Evolutionary conservation across 1,284 basidiomycete genomes (phyloP), one percentile per base, ranked within the genome.

Genomic region (Tilletia caries): DNA sequence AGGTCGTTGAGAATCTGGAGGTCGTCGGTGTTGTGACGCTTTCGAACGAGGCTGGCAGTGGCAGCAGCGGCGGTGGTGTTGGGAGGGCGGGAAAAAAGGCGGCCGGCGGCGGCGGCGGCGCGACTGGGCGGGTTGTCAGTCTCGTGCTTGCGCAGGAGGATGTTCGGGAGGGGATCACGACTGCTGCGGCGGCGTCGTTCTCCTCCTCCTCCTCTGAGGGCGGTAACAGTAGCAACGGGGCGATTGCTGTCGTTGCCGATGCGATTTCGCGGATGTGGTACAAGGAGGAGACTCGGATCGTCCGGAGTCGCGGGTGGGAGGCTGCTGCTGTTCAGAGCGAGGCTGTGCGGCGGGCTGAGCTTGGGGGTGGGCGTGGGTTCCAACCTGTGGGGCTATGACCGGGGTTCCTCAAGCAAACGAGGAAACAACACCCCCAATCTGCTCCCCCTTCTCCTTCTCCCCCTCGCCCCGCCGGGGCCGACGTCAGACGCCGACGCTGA

Each of bases 1-100:
- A 79, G 32, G 79, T 83, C 8, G 73, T 82, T 29, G 79, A 82
- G 50, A 71, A 74, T 65, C 73, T 83, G 43, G 80, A 82, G 64
- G 79, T 79, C 23, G 78, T 82, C 62, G 79, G 78, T 20, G 70
- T 82, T 27, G 62, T 81, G 1, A 71, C 71, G 6, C 71, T 81
- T 58, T 70, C 71, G 18, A 64, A 70, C 23, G 76, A 76, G 27
- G 69, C 69, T 25, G 77, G 71, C 1, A 60, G 65, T 2, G 68
- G 67, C 33, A 69, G 67, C 3, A 41, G 46, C 46, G 41, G 46
- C 29, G 52, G 48, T 34, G 23, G 67, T 23, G 23, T 33, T 5
- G 23, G n/a, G 12, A 29, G 23, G 12, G 25, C 52, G 23, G 23
- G 12, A 64, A 65, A 65, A 37, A 25, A 48, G 46, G 25, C 8